phyloP scores from a whole-genome alignment of 2,329 filamentous ascomycete species.

The Penicillium sp. region DNA sequence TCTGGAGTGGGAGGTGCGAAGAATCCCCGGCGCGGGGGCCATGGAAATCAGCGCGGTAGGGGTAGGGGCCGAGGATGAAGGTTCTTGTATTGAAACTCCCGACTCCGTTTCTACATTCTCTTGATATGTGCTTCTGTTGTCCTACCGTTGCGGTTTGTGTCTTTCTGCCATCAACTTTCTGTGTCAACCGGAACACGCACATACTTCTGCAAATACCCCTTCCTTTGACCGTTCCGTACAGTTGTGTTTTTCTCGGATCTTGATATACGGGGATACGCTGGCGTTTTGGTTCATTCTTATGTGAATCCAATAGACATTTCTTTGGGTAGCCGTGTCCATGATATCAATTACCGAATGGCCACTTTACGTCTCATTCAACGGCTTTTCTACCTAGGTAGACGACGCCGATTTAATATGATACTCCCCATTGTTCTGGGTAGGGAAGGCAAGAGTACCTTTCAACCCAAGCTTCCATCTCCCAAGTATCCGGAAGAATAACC shows the following conservation, averaged over 20 bases:
- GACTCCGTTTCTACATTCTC: not conserved
- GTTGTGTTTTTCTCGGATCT: not conserved
- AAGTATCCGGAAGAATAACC: too few relatives aligned
- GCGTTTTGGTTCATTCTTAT: not conserved
- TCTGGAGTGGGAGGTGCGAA: constrained; percentile 6
- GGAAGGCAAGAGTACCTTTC: too few relatives aligned
- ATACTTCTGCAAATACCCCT: not conserved
- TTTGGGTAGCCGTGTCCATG: too few relatives aligned
- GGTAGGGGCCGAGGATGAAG: constrained; percentile 20
- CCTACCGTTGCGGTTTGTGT: not conserved
- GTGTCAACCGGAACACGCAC: not conserved
- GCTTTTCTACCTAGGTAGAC: too few relatives aligned
- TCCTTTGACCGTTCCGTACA: not conserved
- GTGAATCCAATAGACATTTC: not conserved
- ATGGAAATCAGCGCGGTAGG: constrained; percentile 18
- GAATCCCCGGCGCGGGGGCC: constrained; percentile 28
- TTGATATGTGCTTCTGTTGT: not conserved
- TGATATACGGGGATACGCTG: not conserved
- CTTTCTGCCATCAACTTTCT: not conserved
- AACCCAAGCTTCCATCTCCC: too few relatives aligned
- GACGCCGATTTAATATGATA: too few relatives aligned
- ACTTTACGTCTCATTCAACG: too few relatives aligned
- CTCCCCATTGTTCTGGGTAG: too few relatives aligned
- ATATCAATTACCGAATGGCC: too few relatives aligned
- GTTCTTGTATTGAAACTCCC: too few relatives aligned